Conservation (phyloP, 768 basidiomycete species). For the Cytidiella melzeri region DNA sequence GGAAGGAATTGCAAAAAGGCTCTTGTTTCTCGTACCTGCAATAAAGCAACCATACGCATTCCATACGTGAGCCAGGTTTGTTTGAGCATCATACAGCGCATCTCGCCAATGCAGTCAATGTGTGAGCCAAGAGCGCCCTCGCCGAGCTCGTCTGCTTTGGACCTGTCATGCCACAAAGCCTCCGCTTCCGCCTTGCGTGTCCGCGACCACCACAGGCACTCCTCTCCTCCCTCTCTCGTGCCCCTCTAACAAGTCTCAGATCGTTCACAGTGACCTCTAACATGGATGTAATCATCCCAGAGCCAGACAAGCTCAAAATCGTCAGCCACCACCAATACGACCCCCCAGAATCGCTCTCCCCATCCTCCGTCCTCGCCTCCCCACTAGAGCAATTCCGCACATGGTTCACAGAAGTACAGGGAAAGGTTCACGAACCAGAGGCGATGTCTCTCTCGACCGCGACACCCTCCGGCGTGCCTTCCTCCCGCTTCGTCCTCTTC, state of each 20-base stretch:
- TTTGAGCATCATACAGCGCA: too few species aligned
- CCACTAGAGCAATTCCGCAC: conserved; percentile 81
- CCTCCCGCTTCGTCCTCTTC: conserved; percentile 84
- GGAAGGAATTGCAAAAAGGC: too few species aligned
- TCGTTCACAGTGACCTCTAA: not conserved
- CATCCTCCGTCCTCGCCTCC: conserved; percentile 49
- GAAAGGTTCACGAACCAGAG: conserved; percentile 79
- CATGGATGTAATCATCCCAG: conserved; percentile 41
- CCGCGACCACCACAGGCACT: not conserved
- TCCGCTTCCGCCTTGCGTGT: not conserved
- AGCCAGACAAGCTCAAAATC: conserved; percentile 55
- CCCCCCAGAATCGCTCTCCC: conserved; percentile 58
- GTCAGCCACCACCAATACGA: conserved; percentile 74
- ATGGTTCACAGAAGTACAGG: conserved; percentile 77
- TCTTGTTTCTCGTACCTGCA: too few species aligned
- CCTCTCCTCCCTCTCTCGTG: not conserved
- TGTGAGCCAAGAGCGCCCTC: too few species aligned
- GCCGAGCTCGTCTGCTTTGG: too few species aligned
- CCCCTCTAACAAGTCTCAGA: not conserved
- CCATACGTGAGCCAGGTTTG: too few species aligned
- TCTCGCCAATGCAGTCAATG: too few species aligned
- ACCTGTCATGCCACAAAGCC: too few species aligned
- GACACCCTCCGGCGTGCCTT: conserved; percentile 69
- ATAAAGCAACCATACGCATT: too few species aligned
- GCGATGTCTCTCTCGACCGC: conserved; percentile 79